Percentiles rank a stretch among this genome's conserved stretches.
Conservation (phyloP, 2,329 filamentous ascomycete genomes). For the Pseudogymnoascus sp. region DNA sequence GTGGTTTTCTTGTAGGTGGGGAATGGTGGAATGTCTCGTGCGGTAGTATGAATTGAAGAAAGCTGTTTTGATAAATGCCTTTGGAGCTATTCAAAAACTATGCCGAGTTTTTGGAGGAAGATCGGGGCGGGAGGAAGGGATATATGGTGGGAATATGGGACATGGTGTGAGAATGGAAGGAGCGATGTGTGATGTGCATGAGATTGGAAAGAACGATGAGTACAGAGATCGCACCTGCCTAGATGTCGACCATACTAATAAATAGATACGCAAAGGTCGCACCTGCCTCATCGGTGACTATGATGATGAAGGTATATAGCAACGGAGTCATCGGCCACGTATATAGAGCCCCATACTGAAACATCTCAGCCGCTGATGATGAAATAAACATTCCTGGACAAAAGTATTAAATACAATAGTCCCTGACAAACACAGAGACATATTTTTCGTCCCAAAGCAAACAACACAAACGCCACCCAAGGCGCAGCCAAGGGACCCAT, state of each 20-base stretch:
- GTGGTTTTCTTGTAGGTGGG: background rate
- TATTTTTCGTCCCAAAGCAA: background rate
- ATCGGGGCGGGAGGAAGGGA: background rate
- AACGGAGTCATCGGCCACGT: background rate
- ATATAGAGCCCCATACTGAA: background rate
- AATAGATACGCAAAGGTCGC: background rate
- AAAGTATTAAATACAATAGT: conserved; percentile 3
- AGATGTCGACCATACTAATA: background rate
- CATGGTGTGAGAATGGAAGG: background rate
- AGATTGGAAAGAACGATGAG: background rate
- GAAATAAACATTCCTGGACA: background rate
- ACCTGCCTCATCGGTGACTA: background rate
- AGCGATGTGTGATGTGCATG: background rate
- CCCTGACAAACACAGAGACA: conserved; percentile 2
- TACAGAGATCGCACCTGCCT: background rate
- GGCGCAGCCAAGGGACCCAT: conserved; percentile 4
- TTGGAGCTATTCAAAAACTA: background rate
- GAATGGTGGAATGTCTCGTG: background rate
- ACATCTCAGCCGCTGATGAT: background rate
- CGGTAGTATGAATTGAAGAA: background rate
- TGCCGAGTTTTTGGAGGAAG: background rate
- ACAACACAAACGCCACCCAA: background rate
- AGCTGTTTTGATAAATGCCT: background rate
- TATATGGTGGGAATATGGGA: background rate
- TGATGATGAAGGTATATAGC: background rate